These are phyloP conservation scores for Ceratocystis lukuohia DNA, from an alignment of 2,329 filamentous ascomycete genomes.

Conservation along the genomic window DNA sequence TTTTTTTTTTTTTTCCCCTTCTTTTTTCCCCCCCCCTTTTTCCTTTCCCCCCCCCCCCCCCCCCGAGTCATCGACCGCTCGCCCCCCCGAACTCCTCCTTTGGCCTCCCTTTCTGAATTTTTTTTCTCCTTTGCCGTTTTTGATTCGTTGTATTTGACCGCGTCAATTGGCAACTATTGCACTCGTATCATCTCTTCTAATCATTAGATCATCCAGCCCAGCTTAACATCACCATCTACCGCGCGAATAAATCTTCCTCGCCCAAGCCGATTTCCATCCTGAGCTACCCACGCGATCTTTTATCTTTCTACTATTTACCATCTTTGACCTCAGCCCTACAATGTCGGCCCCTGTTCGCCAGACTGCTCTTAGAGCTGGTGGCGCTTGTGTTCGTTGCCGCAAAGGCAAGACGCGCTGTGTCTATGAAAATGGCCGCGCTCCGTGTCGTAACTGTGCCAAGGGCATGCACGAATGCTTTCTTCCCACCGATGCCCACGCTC, in stretches of 20 bases:
- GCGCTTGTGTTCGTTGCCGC: conserved; percentile 48
- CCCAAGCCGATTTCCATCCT: neutral
- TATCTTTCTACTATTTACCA: neutral
- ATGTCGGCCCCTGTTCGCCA: conserved; percentile 41
- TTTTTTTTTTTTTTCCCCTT: too few relatives aligned
- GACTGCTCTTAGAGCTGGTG: conserved; percentile 46
- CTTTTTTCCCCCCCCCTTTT: too few relatives aligned
- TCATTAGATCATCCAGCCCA: neutral
- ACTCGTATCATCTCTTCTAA: too few relatives aligned
- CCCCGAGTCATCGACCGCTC: neutral
- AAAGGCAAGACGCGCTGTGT: conserved; percentile 53
- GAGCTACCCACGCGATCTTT: neutral
- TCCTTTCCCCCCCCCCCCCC: neutral
- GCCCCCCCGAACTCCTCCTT: too few relatives aligned
- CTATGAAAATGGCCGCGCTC: conserved; percentile 48
- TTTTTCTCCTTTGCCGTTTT: too few relatives aligned
- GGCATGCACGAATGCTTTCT: conserved; percentile 52
- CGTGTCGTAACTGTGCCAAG: conserved; percentile 51
- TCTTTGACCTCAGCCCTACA: neutral
- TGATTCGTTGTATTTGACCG: too few relatives aligned
- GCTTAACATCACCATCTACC: too few relatives aligned
- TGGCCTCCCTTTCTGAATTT: too few relatives aligned
- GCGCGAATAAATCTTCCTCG: too few relatives aligned
- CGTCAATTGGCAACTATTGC: too few relatives aligned
- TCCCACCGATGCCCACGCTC: conserved; percentile 46